Evolutionary conservation across 768 basidiomycete genomes (phyloP), one percentile per base, ranked within the genome.

Genomic region (Boletus bicolor): DNA sequence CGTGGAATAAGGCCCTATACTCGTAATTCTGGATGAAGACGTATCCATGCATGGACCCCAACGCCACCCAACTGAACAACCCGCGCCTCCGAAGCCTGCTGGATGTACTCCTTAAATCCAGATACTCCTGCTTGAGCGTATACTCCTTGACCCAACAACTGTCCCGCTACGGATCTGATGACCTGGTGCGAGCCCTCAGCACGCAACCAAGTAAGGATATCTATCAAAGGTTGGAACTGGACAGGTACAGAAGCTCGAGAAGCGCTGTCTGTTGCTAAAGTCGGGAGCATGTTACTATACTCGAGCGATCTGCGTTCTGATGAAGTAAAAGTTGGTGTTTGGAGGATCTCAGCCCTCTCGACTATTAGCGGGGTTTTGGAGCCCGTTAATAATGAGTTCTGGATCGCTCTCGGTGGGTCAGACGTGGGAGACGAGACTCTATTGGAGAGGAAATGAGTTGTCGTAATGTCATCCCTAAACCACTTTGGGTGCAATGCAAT

Each of bases 51-150:
- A 14, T 53, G 37, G 5, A 71, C 71, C 28, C 68, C 73, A 42
- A 39, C 43, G 4, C 77, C 79, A 30, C 80, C 81, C 14, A 73
- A 67, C 41, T 72, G 69, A 50, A 81, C 59, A 32, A 82, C 68
- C 24, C 70, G 73, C 14, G 59, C 67, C 53, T 73, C 65, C 38
- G 69, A 66, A 12, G 81, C 81, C 51, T 73, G 56, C 9, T 56
- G 59, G 12, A 70, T 49, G 57, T 82, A 83, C 41, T 77, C 72
- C 17, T 67, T 67, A 57, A 82, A 79, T 26, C 64, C 73, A 7
- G 70, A 30, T 5, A 75, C 76, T 1, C 77, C 76, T 10, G 76
- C 79, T 35, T 64, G 63, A 61, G 64, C 60, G 50, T 80, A 81
- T 2, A 74, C 64, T 1, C 41, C 32, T 57, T 61, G 49, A 64